Conservation (phyloP, 2,329 filamentous ascomycete species). For the Colletotrichum higginsianum region DNA sequence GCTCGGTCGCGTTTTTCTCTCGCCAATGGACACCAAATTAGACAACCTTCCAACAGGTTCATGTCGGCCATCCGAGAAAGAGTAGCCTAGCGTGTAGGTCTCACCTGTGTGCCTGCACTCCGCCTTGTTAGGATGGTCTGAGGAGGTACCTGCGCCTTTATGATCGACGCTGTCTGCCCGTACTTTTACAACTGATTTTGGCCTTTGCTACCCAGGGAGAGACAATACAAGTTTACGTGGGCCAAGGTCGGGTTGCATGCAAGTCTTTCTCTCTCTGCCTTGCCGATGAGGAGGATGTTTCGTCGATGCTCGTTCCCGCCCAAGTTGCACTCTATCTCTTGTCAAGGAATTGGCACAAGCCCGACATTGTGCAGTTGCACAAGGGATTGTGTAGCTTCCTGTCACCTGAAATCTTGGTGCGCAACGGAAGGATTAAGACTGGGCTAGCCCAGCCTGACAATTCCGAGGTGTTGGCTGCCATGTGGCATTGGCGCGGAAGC, state of each 20-base stretch:
- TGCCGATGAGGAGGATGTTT: neutral
- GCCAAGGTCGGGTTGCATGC: conserved; percentile 4
- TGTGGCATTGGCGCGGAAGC: conserved; percentile 4
- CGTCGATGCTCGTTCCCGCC: neutral
- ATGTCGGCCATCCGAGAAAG: neutral
- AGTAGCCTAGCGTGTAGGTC: neutral
- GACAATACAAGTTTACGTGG: neutral
- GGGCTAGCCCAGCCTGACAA: neutral
- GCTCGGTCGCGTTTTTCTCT: neutral
- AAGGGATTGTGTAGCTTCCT: neutral
- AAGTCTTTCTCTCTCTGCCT: neutral
- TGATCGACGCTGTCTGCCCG: neutral
- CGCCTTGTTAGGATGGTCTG: neutral
- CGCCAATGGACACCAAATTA: neutral
- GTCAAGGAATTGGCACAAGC: neutral
- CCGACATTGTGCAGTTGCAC: neutral
- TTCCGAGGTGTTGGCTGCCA: neutral
- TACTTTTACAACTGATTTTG: neutral
- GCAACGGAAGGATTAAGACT: neutral
- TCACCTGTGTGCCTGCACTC: neutral
- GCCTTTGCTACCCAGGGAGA: neutral
- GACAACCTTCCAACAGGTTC: neutral
- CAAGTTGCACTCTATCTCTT: neutral
- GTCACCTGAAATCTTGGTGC: neutral
- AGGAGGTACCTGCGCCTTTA: neutral